Percentiles rank a stretch among this genome's conserved stretches.
These are phyloP conservation scores for Toxoplasma gondii DNA, from an alignment of 169 alveolate genomes.

Conservation along the genomic window DNA sequence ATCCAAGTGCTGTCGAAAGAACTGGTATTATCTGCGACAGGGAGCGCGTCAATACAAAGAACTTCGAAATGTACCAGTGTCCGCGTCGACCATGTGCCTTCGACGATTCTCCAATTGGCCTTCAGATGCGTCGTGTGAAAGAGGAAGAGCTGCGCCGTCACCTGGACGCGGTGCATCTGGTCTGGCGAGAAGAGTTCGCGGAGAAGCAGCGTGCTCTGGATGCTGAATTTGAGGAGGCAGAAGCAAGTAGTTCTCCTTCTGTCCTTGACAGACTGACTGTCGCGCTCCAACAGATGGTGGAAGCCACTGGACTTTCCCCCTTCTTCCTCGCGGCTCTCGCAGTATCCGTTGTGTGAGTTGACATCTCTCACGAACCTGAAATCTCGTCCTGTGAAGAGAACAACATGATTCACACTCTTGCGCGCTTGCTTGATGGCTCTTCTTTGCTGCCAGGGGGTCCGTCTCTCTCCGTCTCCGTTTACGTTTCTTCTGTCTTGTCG, in stretches of 20 bases:
- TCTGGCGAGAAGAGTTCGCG: background rate
- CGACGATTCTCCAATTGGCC: background rate
- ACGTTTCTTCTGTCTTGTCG: background rate
- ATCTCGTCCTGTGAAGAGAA: background rate
- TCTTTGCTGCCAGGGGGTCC: background rate
- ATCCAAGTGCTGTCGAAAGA: too few species aligned
- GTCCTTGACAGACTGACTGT: background rate
- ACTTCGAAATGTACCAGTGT: too few species aligned
- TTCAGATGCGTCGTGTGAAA: background rate
- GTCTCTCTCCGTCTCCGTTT: background rate
- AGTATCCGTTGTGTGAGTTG: background rate
- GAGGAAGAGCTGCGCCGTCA: background rate
- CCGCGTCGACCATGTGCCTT: too few species aligned
- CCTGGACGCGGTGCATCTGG: background rate
- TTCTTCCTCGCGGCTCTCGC: background rate
- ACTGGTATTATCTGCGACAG: too few species aligned
- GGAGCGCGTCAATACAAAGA: too few species aligned
- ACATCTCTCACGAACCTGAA: too few species aligned
- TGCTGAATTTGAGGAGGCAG: background rate
- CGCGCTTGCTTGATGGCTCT: background rate
- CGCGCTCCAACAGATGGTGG: background rate
- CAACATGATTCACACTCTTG: background rate
- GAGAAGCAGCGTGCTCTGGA: slow-evolving; percentile 7
- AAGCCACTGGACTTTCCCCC: background rate
- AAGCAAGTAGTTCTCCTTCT: background rate